Evolutionary conservation across 2,329 filamentous ascomycete species (phyloP).

Genomic region (Simplicillium aogashimaense): DNA sequence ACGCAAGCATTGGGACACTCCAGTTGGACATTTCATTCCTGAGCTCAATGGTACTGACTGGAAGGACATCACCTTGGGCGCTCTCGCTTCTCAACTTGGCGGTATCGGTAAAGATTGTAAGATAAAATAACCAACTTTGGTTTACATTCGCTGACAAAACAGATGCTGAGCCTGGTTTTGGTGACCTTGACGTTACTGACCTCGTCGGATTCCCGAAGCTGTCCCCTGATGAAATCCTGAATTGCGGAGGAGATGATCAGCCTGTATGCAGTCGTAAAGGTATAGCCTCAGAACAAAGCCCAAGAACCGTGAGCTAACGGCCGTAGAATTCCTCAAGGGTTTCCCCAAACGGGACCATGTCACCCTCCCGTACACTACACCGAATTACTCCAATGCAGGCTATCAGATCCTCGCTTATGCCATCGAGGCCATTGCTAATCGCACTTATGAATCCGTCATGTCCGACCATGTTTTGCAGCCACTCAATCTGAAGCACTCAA

Average conservation of each 20-base stretch:
- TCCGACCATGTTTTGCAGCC: conserved; percentile 4
- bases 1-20: background rate
- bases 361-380: conserved; percentile 8
- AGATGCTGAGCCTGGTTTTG: background rate
- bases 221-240: conserved; percentile 7
- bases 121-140: background rate
- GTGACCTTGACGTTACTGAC: background rate
- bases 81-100: conserved; percentile 10
- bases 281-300: conserved; percentile 1
- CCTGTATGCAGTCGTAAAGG: no score
- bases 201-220: conserved; percentile 5
- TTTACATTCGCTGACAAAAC: background rate
- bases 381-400: conserved; percentile 14
- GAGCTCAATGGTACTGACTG: conserved; percentile 4
- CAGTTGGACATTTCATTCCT: conserved; percentile 1
- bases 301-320: conserved; percentile 3
- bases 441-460: conserved; percentile 7
- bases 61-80: conserved; percentile 9
- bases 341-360: conserved; percentile 9
- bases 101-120: conserved; percentile 9
- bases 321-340: conserved; percentile 10
- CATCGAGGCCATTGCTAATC: conserved; percentile 12
- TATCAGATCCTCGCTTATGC: conserved; percentile 12
- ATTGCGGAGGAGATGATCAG: conserved; percentile 5
- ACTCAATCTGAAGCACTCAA: conserved; percentile 5